phyloP scores from a whole-genome alignment of 257 asterid genomes.

The Vinca minor region DNA sequence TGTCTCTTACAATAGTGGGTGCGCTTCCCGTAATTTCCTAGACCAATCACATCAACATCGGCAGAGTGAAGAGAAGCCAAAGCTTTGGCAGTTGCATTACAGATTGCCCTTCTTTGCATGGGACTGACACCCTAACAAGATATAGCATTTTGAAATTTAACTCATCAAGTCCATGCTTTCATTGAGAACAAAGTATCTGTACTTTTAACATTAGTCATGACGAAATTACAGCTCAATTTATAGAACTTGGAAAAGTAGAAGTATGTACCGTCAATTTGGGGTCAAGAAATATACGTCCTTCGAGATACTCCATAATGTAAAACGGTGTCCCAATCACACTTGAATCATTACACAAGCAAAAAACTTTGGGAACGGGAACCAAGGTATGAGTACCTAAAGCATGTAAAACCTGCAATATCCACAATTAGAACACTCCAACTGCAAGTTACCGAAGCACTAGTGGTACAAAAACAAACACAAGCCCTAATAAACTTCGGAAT shows the following conservation, averaged over 20 bases:
- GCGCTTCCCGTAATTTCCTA: conserved; percentile 62
- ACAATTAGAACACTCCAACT: conserved; percentile 14
- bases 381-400: conserved; percentile 63
- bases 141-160: neutral
- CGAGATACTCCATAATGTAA: conserved; percentile 92
- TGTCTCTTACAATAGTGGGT: conserved; percentile 80
- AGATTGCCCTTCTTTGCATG: conserved; percentile 53
- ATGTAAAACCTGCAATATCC: conserved; percentile 58
- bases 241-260: conserved; percentile 4
- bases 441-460: neutral
- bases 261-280: conserved; percentile 72
- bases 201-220: neutral
- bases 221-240: neutral
- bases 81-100: conserved; percentile 71
- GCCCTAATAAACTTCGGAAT: neutral
- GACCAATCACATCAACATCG: conserved; percentile 72
- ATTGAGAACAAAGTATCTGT: neutral
- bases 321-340: conserved; percentile 87
- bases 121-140: conserved; percentile 59
- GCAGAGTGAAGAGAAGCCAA: conserved; percentile 78
- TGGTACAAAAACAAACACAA: neutral
- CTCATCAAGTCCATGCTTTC: neutral
- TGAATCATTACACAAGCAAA: conserved; percentile 75
- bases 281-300: conserved; percentile 82
- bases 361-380: conserved; percentile 92